A percentile compares a stretch with the other conserved stretches of the same genome.
phyloP scores from a whole-genome alignment of 768 basidiomycete species.

The Hydnomerulius pinastri region DNA sequence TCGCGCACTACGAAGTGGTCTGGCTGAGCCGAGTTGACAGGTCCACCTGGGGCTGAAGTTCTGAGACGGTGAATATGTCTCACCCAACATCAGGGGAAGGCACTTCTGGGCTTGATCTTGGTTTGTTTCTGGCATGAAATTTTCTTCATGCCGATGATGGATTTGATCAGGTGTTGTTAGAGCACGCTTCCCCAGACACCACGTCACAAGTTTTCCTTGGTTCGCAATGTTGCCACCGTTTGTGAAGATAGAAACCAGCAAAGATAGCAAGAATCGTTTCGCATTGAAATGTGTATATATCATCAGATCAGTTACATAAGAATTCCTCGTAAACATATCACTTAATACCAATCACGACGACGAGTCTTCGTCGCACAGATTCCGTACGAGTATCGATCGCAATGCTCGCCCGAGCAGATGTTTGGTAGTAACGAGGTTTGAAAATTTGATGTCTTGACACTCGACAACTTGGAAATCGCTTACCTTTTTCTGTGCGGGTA shows the following conservation, averaged over 20 bases:
- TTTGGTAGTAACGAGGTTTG: conserved; percentile 34
- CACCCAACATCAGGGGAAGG: too few species aligned
- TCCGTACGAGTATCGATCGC: conserved; percentile 70
- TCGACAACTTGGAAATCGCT: conserved; percentile 14
- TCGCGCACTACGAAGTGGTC: not conserved
- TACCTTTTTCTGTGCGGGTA: conserved; percentile 47
- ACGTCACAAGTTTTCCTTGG: too few species aligned
- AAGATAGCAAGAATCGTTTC: too few species aligned
- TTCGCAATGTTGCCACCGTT: not conserved
- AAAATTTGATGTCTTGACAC: too few species aligned
- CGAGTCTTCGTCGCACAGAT: conserved; percentile 64
- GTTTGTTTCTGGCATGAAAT: too few species aligned
- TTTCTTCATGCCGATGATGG: not conserved
- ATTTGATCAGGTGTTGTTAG: not conserved
- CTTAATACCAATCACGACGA: not conserved
- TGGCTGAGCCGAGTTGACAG: not conserved
- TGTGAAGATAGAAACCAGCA: too few species aligned
- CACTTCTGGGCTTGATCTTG: too few species aligned
- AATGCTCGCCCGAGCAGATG: conserved; percentile 58
- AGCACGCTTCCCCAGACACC: too few species aligned
- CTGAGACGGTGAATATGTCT: too few species aligned
- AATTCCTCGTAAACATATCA: not conserved
- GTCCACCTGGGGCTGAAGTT: not conserved
- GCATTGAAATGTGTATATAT: not conserved
- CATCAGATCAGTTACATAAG: too few species aligned